These are phyloP conservation scores for Alloteropsis semialata DNA, from an alignment of 176 grass and related monocot species.

Conservation along the genomic window DNA sequence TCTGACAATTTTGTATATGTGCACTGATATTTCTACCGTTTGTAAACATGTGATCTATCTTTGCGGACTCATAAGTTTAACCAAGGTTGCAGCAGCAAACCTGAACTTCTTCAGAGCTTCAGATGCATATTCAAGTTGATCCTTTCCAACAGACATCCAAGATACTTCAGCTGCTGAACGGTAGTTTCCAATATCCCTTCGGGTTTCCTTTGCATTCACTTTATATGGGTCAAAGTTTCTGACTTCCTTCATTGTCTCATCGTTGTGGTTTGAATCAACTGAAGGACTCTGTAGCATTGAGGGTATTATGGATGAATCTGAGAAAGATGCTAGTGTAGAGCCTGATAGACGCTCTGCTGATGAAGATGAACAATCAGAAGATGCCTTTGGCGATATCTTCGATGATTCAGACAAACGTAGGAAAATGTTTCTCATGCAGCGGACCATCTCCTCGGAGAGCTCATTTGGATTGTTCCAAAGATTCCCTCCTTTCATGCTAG, in stretches of 20 bases:
- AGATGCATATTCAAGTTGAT: constrained; percentile 93
- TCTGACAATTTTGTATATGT: constrained; percentile 1
- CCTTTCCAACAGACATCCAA: constrained; percentile 98
- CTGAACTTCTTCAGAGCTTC: constrained; percentile 96
- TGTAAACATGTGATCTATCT: constrained; percentile 17
- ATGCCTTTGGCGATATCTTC: constrained; percentile 46
- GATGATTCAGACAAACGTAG: constrained; percentile 88
- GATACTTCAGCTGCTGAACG: constrained; percentile 68
- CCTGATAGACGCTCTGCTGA: constrained; percentile 68
- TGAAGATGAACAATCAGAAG: constrained; percentile 71
- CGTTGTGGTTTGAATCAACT: constrained; percentile 45
- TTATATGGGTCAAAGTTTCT: constrained; percentile 78
- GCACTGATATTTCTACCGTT: background rate
- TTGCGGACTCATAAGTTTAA: background rate
- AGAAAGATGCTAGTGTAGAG: constrained; percentile 66
- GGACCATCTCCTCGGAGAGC: constrained; percentile 96
- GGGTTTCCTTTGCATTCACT: constrained; percentile 68
- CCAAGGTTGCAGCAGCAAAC: constrained; percentile 39
- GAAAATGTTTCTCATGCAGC: constrained; percentile 99
- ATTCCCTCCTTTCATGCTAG: constrained; percentile 53
- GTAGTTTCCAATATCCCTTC: constrained; percentile 80
- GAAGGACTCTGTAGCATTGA: constrained; percentile 62
- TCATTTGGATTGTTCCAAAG: constrained; percentile 79
- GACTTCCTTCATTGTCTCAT: constrained; percentile 37
- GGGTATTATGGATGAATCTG: constrained; percentile 61